Conservation (phyloP, 176 grass and related monocot species). For the Tillandsia fasciculata region DNA sequence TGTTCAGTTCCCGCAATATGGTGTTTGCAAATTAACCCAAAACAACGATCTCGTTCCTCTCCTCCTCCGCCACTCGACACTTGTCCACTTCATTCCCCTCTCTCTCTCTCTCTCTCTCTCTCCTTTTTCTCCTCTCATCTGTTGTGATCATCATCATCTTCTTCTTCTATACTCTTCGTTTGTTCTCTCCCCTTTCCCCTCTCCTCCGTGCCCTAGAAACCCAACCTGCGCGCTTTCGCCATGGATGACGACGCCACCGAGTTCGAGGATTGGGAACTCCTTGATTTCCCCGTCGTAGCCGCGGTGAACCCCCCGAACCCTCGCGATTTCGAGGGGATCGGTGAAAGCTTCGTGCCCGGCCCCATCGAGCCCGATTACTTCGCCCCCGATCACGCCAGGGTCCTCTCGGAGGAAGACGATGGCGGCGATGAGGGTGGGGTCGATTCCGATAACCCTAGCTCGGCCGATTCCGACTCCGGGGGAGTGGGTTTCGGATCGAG, state of each 20-base stretch:
- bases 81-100: not conserved
- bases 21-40: too few species aligned
- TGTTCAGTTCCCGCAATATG: too few species aligned
- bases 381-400: not conserved
- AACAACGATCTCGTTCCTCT: not conserved
- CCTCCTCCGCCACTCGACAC: not conserved
- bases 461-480: conserved; percentile 12
- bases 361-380: conserved; percentile 33
- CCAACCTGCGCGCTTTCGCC: not conserved
- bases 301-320: too few species aligned
- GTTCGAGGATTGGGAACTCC: conserved; percentile 26
- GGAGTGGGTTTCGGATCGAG: not conserved
- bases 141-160: conserved; percentile 1
- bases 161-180: not conserved
- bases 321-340: not conserved
- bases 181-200: not conserved
- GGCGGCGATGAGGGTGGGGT: conserved; percentile 19
- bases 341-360: not conserved
- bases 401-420: conserved; percentile 6
- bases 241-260: conserved; percentile 17
- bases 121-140: conserved; percentile 11
- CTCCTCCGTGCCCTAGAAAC: not conserved
- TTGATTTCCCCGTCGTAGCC: not conserved
- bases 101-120: not conserved
- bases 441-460: conserved; percentile 37